Conservation (phyloP, 345 rosid species). For the Chamaenerion angustifolium region DNA sequence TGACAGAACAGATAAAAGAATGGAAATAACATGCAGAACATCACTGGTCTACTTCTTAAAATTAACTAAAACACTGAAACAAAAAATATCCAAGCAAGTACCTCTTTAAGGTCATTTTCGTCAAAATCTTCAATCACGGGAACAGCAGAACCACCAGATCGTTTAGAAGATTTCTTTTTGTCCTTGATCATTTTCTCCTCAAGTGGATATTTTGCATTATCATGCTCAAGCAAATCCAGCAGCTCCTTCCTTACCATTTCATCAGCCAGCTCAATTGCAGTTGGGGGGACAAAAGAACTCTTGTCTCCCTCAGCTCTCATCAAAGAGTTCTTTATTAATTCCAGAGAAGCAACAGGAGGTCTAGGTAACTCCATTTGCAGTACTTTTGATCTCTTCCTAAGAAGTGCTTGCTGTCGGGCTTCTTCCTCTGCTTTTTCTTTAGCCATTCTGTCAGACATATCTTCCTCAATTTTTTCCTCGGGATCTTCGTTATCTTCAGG, state of each 20-base stretch:
- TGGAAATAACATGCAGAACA: no score
- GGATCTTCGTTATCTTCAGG: slow-evolving; percentile 79
- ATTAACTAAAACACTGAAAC: background rate
- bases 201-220: slow-evolving; percentile 97
- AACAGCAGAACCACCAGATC: slow-evolving; percentile 34
- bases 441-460: slow-evolving; percentile 88
- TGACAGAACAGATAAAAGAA: no score
- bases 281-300: slow-evolving; percentile 91
- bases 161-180: slow-evolving; percentile 71
- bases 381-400: slow-evolving; percentile 93
- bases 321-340: slow-evolving; percentile 67
- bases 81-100: slow-evolving; percentile 10
- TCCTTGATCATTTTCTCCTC: slow-evolving; percentile 52
- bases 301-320: slow-evolving; percentile 73
- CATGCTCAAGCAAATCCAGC: slow-evolving; percentile 66
- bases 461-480: slow-evolving; percentile 93
- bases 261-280: slow-evolving; percentile 75
- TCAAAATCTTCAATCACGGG: slow-evolving; percentile 68
- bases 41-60: background rate
- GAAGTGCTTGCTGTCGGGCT: slow-evolving; percentile 69
- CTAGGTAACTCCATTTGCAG: slow-evolving; percentile 96
- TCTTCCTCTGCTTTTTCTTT: slow-evolving; percentile 93
- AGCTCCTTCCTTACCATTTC: slow-evolving; percentile 79
- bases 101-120: slow-evolving; percentile 72
- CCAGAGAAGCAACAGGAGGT: slow-evolving; percentile 85